phyloP scores from a whole-genome alignment of 1,139 yeast species.

The Debaryomyces singareniensis region DNA sequence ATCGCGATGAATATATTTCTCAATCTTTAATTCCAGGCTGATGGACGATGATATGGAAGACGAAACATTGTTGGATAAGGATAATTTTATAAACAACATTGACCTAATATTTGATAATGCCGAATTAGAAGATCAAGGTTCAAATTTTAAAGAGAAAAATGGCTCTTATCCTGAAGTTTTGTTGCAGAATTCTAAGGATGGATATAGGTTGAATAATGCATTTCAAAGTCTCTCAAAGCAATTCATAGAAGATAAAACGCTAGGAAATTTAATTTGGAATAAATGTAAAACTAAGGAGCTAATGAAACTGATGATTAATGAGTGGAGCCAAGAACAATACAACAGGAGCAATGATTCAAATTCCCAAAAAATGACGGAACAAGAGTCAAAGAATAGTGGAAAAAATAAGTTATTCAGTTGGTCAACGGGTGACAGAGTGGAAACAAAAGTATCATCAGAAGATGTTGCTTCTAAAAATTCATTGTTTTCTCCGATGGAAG shows the following conservation, averaged over 20 bases:
- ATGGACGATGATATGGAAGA: background rate
- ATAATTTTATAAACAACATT: too few species aligned
- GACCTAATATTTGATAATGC: too few species aligned
- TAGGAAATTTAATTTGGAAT: slow-evolving; percentile 15
- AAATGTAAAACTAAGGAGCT: slow-evolving; percentile 23
- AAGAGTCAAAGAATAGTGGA: background rate
- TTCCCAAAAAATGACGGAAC: background rate
- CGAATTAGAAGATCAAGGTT: too few species aligned
- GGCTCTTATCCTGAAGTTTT: slow-evolving; percentile 33
- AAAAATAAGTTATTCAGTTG: slow-evolving; percentile 29
- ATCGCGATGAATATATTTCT: too few species aligned
- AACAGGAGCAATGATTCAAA: slow-evolving; percentile 7
- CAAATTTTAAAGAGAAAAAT: too few species aligned
- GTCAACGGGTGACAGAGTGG: slow-evolving; percentile 29
- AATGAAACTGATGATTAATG: slow-evolving; percentile 23
- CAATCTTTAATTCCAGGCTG: background rate
- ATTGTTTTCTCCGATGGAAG: too few species aligned
- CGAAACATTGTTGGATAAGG: too few species aligned
- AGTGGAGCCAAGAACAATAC: slow-evolving; percentile 17
- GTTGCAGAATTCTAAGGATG: slow-evolving; percentile 26
- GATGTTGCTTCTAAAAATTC: too few species aligned
- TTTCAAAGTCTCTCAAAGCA: slow-evolving; percentile 33
- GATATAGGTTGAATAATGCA: slow-evolving; percentile 24
- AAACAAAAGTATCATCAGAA: background rate
- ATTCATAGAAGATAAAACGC: slow-evolving; percentile 17